Base-by-base conservation (phyloP, 345 rosid species). In the Salix udensis region DNA sequence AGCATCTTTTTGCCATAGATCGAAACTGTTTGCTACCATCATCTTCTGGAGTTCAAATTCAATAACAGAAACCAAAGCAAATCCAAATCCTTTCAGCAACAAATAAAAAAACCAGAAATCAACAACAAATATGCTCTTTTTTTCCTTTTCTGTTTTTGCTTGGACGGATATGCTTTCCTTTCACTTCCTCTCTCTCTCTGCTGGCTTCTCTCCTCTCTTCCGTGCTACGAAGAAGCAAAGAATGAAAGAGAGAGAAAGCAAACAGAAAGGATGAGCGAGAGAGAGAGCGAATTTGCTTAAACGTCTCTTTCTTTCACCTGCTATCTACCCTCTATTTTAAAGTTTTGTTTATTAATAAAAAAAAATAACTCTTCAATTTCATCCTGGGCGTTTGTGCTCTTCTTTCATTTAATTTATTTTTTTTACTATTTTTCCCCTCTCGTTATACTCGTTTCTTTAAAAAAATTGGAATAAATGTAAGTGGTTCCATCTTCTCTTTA, bases 1-100 rank as follows among this genome's bases (percentile, higher is more conserved):
- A 60, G 88, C 83, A 75, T 94, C 98, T 69, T 90, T 92, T 82
- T 88, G 90, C 98, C 96, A 94, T 55, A 91, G 76, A 81, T 91
- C 96, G 82, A 94, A 94, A 80, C 88, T 89, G 68, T 88, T 94
- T 10, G 89, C 94, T 34, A 90, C 90, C 96, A 94, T 82, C 98
- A 94, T 94, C 90, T 85, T 89, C 66, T 58, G 19, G 24, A 66
- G 11, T 31, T 31, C 73, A 44, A 42, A 64, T 34, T 23, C 50
- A 64, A 61, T 28, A 75, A 18, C 60, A 52, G n/a, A 9, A 8
- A n/a, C n/a, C 42, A 60, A 28, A 74, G n/a, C 37, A 58, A 60
- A 48, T 68, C 28, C 44, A 66, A 76, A 68, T 21, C 70, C 24
- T 34, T 14, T 66, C 19, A 15, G 72, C 46, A 39, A 68, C 60